Percentiles rank a stretch among this genome's conserved stretches.
Conservation (phyloP, 148 eudicot genomes). For the Chenopodium formosanum region DNA sequence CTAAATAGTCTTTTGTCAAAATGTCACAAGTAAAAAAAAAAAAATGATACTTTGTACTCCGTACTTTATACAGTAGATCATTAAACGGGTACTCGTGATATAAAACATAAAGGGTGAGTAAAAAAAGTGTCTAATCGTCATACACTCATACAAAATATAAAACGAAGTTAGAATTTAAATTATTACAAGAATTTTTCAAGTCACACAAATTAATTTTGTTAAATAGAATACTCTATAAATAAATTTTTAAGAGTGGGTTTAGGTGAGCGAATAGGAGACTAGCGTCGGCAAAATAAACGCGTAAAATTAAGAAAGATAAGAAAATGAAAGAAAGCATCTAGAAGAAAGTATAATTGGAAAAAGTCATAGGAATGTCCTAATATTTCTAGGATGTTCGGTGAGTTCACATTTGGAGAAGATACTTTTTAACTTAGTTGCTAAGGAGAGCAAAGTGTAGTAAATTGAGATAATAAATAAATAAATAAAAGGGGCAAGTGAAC, state of each 20-base stretch:
- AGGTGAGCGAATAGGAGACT: constrained; percentile 20
- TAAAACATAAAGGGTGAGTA: too few species aligned
- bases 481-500: background rate
- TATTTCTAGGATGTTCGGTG: constrained; percentile 13
- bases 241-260: background rate
- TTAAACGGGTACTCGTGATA: too few species aligned
- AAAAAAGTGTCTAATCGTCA: too few species aligned
- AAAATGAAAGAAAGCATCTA: constrained; percentile 9
- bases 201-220: too few species aligned
- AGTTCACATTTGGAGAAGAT: constrained; percentile 17
- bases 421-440: constrained; percentile 28
- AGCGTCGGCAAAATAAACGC: constrained; percentile 22
- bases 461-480: background rate
- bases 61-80: too few species aligned
- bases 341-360: constrained; percentile 13
- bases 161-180: too few species aligned
- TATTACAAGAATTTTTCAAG: too few species aligned
- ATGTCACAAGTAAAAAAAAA: too few species aligned
- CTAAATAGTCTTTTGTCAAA: too few species aligned
- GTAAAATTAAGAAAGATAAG: background rate
- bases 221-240: too few species aligned
- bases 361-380: constrained; percentile 13
- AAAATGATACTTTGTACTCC: too few species aligned
- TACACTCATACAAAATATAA: too few species aligned
- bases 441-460: constrained; percentile 20